phyloP scores from a whole-genome alignment of 2,329 filamentous ascomycete species.

The Dactylellina sp. region DNA sequence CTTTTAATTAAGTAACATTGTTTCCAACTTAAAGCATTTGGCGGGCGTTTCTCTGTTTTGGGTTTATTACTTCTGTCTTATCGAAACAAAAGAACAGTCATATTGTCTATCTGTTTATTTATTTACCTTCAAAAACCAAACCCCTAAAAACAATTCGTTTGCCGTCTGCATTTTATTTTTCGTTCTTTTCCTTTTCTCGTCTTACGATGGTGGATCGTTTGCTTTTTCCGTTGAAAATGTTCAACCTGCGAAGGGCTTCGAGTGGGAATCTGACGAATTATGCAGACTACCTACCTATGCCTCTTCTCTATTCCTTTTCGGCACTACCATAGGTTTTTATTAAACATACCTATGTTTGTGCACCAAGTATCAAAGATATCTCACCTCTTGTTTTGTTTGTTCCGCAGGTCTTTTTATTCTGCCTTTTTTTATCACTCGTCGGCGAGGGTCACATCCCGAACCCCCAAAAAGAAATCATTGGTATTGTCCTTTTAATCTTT shows the following conservation, averaged over 20 bases:
- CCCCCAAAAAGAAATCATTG: conserved; percentile 5
- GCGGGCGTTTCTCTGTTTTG: conserved; percentile 48
- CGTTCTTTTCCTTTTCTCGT: conserved; percentile 4
- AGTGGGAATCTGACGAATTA: conserved; percentile 34
- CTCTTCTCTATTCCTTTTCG: conserved; percentile 1
- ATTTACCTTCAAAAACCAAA: conserved; percentile 16
- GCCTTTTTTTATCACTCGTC: conserved; percentile 8
- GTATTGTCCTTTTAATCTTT: conserved; percentile 4
- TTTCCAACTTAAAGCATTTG: conserved; percentile 49
- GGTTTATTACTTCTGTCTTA: conserved; percentile 13
- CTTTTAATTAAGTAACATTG: conserved; percentile 20
- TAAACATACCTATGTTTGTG: conserved; percentile 1
- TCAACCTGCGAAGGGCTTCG: background rate
- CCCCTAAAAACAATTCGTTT: conserved; percentile 22
- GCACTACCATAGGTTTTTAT: conserved; percentile 6
- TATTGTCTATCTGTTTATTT: conserved; percentile 18
- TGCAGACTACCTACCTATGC: conserved; percentile 9
- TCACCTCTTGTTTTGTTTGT: conserved; percentile 23
- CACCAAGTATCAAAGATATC: conserved; percentile 17
- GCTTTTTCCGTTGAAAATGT: conserved; percentile 6
- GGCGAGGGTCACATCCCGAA: too few species aligned
- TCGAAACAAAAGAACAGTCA: conserved; percentile 18
- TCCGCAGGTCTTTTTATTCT: conserved; percentile 11
- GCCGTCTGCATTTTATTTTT: conserved; percentile 12
- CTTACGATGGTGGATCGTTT: conserved; percentile 10